phyloP scores from a whole-genome alignment of 2,329 filamentous ascomycete genomes.

The Calonectria hongkongensis region DNA sequence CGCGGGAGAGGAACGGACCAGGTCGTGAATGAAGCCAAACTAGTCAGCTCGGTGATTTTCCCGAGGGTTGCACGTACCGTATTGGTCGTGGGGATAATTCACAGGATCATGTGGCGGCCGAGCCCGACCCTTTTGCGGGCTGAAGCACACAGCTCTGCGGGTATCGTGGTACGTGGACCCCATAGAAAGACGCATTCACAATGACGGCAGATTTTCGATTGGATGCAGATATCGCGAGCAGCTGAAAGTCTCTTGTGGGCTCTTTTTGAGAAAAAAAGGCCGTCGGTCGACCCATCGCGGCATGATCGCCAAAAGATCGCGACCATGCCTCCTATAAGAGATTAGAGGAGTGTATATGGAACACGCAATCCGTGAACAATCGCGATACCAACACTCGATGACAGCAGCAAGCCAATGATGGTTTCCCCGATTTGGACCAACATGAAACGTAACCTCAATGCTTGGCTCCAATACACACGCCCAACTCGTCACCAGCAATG shows the following conservation, averaged over 20 bases:
- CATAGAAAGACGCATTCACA: neutral
- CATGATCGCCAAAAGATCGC: slow-evolving; percentile 4
- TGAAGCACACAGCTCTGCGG: neutral
- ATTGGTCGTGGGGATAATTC: slow-evolving; percentile 21
- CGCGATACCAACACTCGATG: neutral
- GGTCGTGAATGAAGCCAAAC: slow-evolving; percentile 11
- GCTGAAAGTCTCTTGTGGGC: neutral
- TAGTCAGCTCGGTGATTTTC: slow-evolving; percentile 15
- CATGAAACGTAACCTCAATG: neutral
- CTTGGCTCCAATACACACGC: neutral
- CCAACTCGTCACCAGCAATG: neutral
- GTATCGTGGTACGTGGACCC: neutral
- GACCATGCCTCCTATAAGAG: neutral
- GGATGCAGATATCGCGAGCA: neutral
- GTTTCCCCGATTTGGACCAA: neutral
- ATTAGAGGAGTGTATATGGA: neutral
- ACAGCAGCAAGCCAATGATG: neutral
- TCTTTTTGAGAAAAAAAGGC: neutral
- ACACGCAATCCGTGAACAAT: neutral
- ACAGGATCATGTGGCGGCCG: slow-evolving; percentile 11
- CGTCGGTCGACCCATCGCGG: slow-evolving; percentile 7
- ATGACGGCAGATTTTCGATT: slow-evolving; percentile 2
- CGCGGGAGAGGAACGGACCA: neutral
- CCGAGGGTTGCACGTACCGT: neutral
- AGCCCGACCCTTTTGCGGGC: neutral